Conservation (phyloP, 768 basidiomycete species). For the Mycena galericulata region DNA sequence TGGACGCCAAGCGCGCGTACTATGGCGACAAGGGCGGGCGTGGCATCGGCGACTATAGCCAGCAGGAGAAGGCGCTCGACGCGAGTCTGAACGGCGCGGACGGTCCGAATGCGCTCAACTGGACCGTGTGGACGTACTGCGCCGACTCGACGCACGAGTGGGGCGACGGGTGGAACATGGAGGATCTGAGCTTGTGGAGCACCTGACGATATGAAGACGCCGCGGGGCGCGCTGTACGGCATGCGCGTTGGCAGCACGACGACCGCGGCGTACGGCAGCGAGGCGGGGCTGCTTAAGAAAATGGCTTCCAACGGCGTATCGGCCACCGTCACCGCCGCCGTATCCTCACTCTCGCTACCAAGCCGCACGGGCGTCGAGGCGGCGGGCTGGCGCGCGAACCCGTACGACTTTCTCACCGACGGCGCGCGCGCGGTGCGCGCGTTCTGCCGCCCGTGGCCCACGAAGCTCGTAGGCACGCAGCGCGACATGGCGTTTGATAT, state of each 20-base stretch:
- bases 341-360: conserved; percentile 52
- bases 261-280: conserved; percentile 23
- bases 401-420: conserved; percentile 82
- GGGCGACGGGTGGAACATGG: conserved; percentile 98
- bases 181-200: conserved; percentile 93
- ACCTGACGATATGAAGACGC: conserved; percentile 69
- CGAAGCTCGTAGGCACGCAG: conserved; percentile 77
- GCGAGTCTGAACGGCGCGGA: conserved; percentile 85
- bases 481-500: conserved; percentile 82
- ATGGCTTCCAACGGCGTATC: background rate
- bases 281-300: conserved; percentile 32
- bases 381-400: conserved; percentile 56
- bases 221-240: conserved; percentile 36
- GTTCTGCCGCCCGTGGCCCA: conserved; percentile 87
- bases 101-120: conserved; percentile 79
- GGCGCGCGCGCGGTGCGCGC: conserved; percentile 89
- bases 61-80: conserved; percentile 88
- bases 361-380: conserved; percentile 41
- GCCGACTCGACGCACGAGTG: conserved; percentile 85
- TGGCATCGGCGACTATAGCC: conserved; percentile 75
- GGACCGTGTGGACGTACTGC: conserved; percentile 92
- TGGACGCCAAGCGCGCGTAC: conserved; percentile 90
- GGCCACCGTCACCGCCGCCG: conserved; percentile 33
- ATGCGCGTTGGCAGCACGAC: conserved; percentile 15
- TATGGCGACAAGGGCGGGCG: conserved; percentile 68